Conservation (phyloP, 208 protist species). For the Crithidia brevicula region DNA sequence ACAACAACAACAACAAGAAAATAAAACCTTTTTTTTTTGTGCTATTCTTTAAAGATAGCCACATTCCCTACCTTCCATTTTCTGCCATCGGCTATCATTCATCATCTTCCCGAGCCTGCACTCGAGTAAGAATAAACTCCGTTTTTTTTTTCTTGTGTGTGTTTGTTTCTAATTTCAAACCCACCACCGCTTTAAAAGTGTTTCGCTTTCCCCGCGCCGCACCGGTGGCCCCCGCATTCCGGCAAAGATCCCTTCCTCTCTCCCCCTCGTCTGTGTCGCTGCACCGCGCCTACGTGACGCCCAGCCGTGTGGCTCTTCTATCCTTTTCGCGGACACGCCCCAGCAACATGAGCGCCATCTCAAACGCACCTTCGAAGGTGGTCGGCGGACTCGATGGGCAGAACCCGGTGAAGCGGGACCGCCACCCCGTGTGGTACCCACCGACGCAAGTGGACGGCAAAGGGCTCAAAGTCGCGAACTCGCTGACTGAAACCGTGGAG, state of each 20-base stretch:
- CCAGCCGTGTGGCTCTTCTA: not conserved
- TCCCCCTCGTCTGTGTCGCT: not conserved
- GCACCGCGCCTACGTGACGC: not conserved
- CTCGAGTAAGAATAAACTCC: too few relatives aligned
- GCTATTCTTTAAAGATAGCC: too few relatives aligned
- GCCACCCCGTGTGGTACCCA: slow-evolving; percentile 83
- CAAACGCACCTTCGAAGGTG: slow-evolving; percentile 9
- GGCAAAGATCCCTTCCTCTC: slow-evolving; percentile 1
- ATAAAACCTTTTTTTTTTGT: too few relatives aligned
- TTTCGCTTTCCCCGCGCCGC: slow-evolving; percentile 7
- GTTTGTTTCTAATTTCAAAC: not conserved
- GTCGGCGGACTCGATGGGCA: slow-evolving; percentile 43
- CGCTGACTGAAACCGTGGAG: slow-evolving; percentile 83
- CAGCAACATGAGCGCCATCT: not conserved
- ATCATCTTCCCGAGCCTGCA: too few relatives aligned
- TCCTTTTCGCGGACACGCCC: not conserved
- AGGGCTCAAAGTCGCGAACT: slow-evolving; percentile 75
- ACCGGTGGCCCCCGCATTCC: slow-evolving; percentile 16
- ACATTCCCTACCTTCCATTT: too few relatives aligned
- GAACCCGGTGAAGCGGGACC: slow-evolving; percentile 53
- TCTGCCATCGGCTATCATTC: too few relatives aligned
- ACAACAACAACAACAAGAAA: too few relatives aligned
- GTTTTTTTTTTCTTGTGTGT: not conserved
- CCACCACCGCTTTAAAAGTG: slow-evolving; percentile 7
- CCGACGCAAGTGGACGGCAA: slow-evolving; percentile 40